phyloP scores from a whole-genome alignment of 2,329 filamentous ascomycete genomes.

The Diaporthe vexans region DNA sequence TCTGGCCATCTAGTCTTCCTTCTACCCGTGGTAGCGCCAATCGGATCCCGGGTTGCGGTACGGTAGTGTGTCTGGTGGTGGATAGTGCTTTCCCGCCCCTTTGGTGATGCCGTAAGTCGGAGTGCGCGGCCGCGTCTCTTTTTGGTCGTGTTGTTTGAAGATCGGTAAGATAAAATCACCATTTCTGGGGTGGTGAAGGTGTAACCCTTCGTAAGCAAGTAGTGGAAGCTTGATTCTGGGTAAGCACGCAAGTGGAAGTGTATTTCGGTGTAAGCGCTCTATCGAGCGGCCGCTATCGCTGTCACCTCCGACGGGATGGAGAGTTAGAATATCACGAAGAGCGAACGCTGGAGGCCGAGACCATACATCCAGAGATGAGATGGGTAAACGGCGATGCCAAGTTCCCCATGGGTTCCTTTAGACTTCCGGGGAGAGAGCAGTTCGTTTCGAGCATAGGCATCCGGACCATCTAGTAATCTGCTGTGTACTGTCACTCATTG shows the following conservation, averaged over 20 bases:
- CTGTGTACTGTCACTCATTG: not conserved
- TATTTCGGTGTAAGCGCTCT: not conserved
- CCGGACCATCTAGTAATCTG: not conserved
- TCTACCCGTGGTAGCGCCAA: constrained; percentile 12
- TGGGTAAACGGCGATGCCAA: not conserved
- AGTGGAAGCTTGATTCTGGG: not conserved
- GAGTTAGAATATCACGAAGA: not conserved
- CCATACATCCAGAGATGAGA: not conserved
- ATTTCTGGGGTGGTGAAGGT: not conserved
- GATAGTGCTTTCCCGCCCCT: constrained; percentile 1
- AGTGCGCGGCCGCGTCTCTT: constrained; percentile 4
- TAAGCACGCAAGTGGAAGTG: not conserved
- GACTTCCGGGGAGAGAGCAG: not conserved
- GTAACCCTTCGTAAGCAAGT: not conserved
- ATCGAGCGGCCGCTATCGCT: not conserved
- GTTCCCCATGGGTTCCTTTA: not conserved
- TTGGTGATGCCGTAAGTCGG: constrained; percentile 22
- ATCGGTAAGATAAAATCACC: not conserved
- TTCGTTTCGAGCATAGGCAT: not conserved
- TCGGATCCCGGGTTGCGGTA: constrained; percentile 10
- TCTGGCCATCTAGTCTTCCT: constrained; percentile 12
- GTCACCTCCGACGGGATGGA: not conserved
- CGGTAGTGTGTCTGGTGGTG: not conserved
- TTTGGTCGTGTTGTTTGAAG: not conserved
- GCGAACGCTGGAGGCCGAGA: not conserved